Base-by-base conservation (phyloP, 2,329 filamentous ascomycete genomes). In the Aureobasidium subglaciale region DNA sequence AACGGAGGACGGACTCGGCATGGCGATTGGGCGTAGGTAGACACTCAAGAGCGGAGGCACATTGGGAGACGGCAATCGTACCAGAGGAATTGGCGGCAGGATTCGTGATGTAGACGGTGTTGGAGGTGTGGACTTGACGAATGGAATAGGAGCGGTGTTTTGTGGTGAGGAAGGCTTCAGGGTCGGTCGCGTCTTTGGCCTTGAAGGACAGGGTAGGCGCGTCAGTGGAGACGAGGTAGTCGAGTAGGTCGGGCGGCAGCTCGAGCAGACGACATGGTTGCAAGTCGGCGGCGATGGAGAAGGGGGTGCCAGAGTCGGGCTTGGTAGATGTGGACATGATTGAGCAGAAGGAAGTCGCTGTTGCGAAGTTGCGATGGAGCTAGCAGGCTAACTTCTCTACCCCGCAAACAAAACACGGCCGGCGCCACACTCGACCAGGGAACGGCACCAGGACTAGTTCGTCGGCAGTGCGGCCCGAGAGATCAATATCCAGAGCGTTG, bases 61-160 rank as follows among this genome's bases (percentile, higher is more conserved):
- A 75, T 60, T 73, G 67, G 24, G 75, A 72, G 59, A 77, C 69
- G 55, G 72, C 73, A 66, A 25, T 62, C 66, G 2, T 61, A 60
- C 60, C 66, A 8, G 29, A 25, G 16, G 35, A 24, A 18, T 45
- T 15, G 9, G 9, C 6, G 10, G 58, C 65, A 20, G 73, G 73
- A 48, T 70, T 70, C 22, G 80, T 70, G 34, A 85, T 64, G 66
- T 81, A 80, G 56, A 85, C 73, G 32, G 79, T 81, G 61, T 86
- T 86, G 24, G 82, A 85, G 15, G 82, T 84, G 62, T 83, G 81
- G 52, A 85, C 82, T 67, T 85, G 82, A 61, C 81, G 81, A 50
- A 85, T 69, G 57, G 78, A 75, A 70, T 78, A 86, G 10, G 81
- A 82, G 60, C 77, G 73, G 54, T 72, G 71, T 9, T 73, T 70